Evolutionary conservation across 306 rosid species (phyloP), one percentile per base, ranked within the genome.

Genomic region (Luffa acutangula): DNA sequence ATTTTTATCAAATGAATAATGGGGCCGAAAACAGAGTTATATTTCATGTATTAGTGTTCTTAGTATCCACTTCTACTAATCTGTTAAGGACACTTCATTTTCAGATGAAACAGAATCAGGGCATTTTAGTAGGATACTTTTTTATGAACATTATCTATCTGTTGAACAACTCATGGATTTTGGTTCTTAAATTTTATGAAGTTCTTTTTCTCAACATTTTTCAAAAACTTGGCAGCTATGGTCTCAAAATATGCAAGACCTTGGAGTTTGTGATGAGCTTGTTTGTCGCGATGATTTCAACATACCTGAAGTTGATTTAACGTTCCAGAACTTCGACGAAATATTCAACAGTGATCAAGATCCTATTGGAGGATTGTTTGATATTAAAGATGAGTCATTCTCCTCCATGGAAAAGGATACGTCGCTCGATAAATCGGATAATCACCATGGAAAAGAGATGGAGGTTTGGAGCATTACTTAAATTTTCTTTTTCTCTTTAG

Each of bases 231-330:
- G 87, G 88, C 88, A 94, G 97, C 52, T 92, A 54, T 94, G 98
- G 98, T 83, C 93, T 80, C 97, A 92, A 84, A 91, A 89, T 74
- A 92, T 94, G 87, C 93, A 94, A 86, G 97, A 94, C 85, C 91
- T 94, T 15, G 97, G 96, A 72, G 91, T 94, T 77, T 94, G 98
- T 48, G 93, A 90, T 83, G 98, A 92, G 60, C 85, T 92, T 82
- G 84, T 85, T 65, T 87, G 79, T 59, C 70, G 37, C 36, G 98
- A 92, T 67, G 97, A 89, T 86, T 89, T 94, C 72, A 78, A 89
- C 85, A 89, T 94, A 45, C 98, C 98, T 39, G 98, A 94, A 33
- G 91, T 94, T 78, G 97, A 94, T 80, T 87, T 89, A 80, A 89
- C 97, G 13, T 91, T 94, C 87, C 91, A 58, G 81, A 92, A 86